Evolutionary conservation across 2,329 filamentous ascomycete species (phyloP), one percentile per base, ranked within the genome.

Genomic region (Sporothrix brasiliensis): DNA sequence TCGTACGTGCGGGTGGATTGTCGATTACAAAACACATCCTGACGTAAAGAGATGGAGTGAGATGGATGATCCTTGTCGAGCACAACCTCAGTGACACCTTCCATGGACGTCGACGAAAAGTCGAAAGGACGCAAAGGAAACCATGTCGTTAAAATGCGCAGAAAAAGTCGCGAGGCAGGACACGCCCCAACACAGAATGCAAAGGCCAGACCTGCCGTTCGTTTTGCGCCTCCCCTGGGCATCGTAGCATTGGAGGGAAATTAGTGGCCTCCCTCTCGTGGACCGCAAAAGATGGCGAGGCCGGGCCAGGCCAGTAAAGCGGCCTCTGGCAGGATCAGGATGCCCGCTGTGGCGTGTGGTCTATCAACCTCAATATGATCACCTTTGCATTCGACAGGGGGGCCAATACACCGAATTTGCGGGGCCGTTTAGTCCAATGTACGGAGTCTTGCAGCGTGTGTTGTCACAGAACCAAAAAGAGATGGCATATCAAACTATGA

Each of bases 381-480:
- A 41, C 6, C 34, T 41, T 41, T 60, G 16, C n/a, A 34, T n/a
- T 41, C 11, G 39, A 49, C 41, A 49, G 41, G 41, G 60, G 41
- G 19, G n/a, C 39, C 14, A 30, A 16, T 41, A 65, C 44, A 21
- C 61, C 44, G 61, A 65, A 34, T 4, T 3, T 50, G 61, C 44
- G 61, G 44, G 34, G 61, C 44, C 19, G 16, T 19, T 49, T n/a
- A 3, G 19, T 30, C 61, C 44, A 34, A 65, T 65, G 30, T 34
- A 34, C 34, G 34, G 34, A 34, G 34, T 9, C 50, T 50, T 65
- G 61, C 21, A 50, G 24, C 19, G 24, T 68, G 49, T 39, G 21
- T 68, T 47, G 50, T 54, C 66, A 41, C n/a, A 30, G 21, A 41
- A 44, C 14, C 50, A 44, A 56, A 68, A 27, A 47, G 13, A 47